Evolutionary conservation across 2,329 filamentous ascomycete species (phyloP).

Genomic region (Acarospora socialis): DNA sequence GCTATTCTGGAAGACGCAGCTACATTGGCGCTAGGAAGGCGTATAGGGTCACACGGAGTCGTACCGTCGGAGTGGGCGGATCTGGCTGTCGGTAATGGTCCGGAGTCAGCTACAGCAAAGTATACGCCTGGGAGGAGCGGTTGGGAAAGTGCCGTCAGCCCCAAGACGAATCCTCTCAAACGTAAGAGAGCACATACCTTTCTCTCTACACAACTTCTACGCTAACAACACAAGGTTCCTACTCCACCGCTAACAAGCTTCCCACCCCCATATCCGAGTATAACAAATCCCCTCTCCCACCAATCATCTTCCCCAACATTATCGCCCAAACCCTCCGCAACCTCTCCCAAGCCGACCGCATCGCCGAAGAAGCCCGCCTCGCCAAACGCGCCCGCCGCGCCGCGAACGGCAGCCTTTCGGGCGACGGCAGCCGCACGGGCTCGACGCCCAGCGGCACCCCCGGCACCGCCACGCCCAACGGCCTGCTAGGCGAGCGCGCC

Average conservation of each 20-base stretch:
- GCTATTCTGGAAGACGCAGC: slow-evolving; percentile 65
- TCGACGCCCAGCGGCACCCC: slow-evolving; percentile 48
- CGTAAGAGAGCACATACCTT: slow-evolving; percentile 33
- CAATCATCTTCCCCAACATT: slow-evolving; percentile 25
- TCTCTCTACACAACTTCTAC: slow-evolving; percentile 26
- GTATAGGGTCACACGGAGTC: slow-evolving; percentile 64
- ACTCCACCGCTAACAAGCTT: slow-evolving; percentile 23
- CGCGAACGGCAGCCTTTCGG: slow-evolving; percentile 33
- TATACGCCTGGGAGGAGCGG: slow-evolving; percentile 15
- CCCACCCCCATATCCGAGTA: slow-evolving; percentile 34
- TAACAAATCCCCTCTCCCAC: slow-evolving; percentile 32
- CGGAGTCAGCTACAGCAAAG: slow-evolving; percentile 14
- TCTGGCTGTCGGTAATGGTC: slow-evolving; percentile 40
- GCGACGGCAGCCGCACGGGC: slow-evolving; percentile 35
- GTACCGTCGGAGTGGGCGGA: slow-evolving; percentile 64
- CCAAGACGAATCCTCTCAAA: slow-evolving; percentile 43
- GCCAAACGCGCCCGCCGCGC: slow-evolving; percentile 53
- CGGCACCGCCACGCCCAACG: slow-evolving; percentile 35
- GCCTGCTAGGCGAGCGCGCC: slow-evolving; percentile 29
- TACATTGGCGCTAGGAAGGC: slow-evolving; percentile 54
- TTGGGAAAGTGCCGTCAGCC: slow-evolving; percentile 38
- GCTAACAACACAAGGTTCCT: slow-evolving; percentile 21
- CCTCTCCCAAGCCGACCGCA: slow-evolving; percentile 50
- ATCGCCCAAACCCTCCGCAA: slow-evolving; percentile 42
- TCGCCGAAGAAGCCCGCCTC: slow-evolving; percentile 57